These are phyloP conservation scores for Setomelanomma holmii DNA, from an alignment of 2,329 filamentous ascomycete genomes.

Conservation along the genomic window DNA sequence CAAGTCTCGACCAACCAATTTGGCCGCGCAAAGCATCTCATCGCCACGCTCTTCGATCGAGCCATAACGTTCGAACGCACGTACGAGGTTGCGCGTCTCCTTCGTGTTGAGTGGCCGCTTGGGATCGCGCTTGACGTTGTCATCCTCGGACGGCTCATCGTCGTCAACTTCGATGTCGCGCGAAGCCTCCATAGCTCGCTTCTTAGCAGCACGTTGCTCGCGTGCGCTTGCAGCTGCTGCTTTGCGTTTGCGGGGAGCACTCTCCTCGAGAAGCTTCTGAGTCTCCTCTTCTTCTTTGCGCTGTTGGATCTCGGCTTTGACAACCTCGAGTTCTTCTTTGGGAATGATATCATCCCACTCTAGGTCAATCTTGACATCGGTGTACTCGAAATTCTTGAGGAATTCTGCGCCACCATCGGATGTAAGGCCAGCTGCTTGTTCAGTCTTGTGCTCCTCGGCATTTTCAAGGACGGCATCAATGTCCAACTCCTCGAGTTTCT, in stretches of 20 bases:
- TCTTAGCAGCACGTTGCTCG: conserved; percentile 72
- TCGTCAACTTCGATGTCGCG: conserved; percentile 68
- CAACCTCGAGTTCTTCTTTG: conserved; percentile 84
- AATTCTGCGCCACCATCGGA: conserved; percentile 98
- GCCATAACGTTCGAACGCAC: conserved; percentile 89
- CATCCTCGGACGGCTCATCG: conserved; percentile 50
- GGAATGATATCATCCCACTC: conserved; percentile 99
- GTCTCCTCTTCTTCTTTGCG: conserved; percentile 84
- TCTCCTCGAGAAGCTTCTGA: conserved; percentile 82
- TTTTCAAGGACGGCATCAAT: conserved; percentile 97
- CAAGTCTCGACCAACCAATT: conserved; percentile 80
- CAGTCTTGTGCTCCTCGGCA: conserved; percentile 95
- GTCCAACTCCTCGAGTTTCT: conserved; percentile 94
- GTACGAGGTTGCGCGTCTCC: conserved; percentile 89
- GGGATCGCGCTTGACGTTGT: conserved; percentile 72
- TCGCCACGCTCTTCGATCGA: conserved; percentile 87
- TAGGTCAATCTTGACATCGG: conserved; percentile 94
- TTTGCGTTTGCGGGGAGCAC: conserved; percentile 77
- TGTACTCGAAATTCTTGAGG: conserved; percentile 87
- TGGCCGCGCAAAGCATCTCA: conserved; percentile 86
- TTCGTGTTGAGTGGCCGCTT: conserved; percentile 90
- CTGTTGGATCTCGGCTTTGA: conserved; percentile 88
- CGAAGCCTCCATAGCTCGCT: conserved; percentile 72
- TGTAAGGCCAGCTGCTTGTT: conserved; percentile 91
- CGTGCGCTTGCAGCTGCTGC: conserved; percentile 66